Base-by-base conservation (phyloP, 441 rosid species). In the Biscutella auriculata region DNA sequence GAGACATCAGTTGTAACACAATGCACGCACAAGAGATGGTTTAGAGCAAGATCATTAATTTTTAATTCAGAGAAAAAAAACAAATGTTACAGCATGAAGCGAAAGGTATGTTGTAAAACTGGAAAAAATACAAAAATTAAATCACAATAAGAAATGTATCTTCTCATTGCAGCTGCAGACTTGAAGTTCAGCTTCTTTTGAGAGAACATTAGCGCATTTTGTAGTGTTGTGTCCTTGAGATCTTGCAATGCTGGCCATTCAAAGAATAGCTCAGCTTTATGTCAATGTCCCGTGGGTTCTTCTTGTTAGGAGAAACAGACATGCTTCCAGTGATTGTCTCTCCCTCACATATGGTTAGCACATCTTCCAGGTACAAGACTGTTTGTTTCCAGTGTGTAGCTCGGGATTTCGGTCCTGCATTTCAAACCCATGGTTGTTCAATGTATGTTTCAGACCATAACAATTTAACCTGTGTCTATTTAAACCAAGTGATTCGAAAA, bases 381-480 rank as follows among this genome's bases (percentile, higher is more conserved):
- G 99, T 93, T 76, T 93, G 97, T 75, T 93, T 93, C 99, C 99
- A 93, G 63, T 89, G 99, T 0, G 99, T 87, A 23, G 85, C 71
- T 17, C 91, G 74, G 3, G 99, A 87, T 65, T 67, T 69, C 0
- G 73, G 73, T 29, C 73, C 73, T 69, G 65, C 43, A 62, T 56
- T 57, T 60, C 19, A 46, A 19, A 35, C 5, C 73, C 39, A 5
- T 19, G 26, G 25, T 68, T 83, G 86, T 35, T 19, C 81, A 62
- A 48, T 11, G 6, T 3, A 15, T 4, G 61, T 53, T 59, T 29
- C 25, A 35, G 21, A 60, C 25, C 34, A 59, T 7, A 14, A 14
- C 5, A 23, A 44, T 16, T 25, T 14, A 23, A 23, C 33, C 0
- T 16, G 16, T n/a, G 19, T 33, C 6, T 35, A 14, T 41, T 4